These are phyloP conservation scores for Cordyceps pruinosa DNA, from an alignment of 2,329 filamentous ascomycete species.

Conservation along the genomic window DNA sequence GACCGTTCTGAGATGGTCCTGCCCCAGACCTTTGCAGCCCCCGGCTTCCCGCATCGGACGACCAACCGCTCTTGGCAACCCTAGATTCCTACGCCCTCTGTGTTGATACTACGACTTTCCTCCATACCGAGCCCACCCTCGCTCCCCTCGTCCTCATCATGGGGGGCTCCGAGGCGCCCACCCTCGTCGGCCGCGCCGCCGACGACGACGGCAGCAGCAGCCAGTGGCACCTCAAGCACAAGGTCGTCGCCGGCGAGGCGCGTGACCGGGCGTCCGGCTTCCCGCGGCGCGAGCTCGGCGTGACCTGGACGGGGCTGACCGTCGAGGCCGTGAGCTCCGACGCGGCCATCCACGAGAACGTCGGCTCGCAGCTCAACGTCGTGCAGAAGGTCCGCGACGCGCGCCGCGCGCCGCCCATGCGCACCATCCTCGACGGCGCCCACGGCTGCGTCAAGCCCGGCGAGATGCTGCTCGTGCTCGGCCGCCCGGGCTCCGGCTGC, in stretches of 20 bases:
- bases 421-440: conserved; percentile 57
- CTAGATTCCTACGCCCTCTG: too few relatives aligned
- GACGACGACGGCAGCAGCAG: not conserved
- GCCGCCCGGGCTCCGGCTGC: conserved; percentile 62
- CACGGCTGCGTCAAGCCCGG: conserved; percentile 66
- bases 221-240: conserved; percentile 43
- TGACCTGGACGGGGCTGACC: conserved; percentile 58
- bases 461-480: conserved; percentile 65
- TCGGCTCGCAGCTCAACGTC: conserved; percentile 52
- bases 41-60: too few relatives aligned
- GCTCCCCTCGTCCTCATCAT: not conserved
- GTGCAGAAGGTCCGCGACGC: conserved; percentile 46
- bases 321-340: conserved; percentile 56
- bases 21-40: too few relatives aligned
- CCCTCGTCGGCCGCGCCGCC: not conserved
- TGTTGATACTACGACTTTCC: too few relatives aligned
- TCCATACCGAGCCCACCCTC: not conserved
- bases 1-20: too few relatives aligned
- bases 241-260: conserved; percentile 36
- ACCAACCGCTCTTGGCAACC: too few relatives aligned
- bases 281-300: conserved; percentile 47
- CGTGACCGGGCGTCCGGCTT: conserved; percentile 39
- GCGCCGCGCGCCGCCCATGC: conserved; percentile 49
- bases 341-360: conserved; percentile 59
- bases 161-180: conserved; percentile 8